These are phyloP conservation scores for Ceratocystis variospora DNA, from an alignment of 2,329 filamentous ascomycete species.

Conservation along the genomic window DNA sequence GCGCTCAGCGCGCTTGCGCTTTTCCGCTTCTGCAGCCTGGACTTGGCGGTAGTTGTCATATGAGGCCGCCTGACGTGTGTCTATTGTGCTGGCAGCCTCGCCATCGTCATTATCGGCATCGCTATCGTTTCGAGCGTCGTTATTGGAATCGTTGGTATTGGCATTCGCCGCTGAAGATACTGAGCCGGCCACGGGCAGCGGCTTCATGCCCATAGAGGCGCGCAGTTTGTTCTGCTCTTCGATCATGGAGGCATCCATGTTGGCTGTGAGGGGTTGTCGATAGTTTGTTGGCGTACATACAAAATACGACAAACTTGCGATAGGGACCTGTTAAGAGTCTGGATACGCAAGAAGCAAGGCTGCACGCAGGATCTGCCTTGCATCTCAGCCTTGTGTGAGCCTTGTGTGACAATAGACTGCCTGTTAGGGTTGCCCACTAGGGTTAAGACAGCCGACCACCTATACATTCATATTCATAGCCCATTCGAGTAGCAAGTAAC, in stretches of 20 bases:
- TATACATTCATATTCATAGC: no score
- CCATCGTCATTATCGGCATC: constrained; percentile 44
- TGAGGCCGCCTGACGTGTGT: constrained; percentile 59
- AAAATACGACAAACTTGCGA: constrained; percentile 4
- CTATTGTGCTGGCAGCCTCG: constrained; percentile 68
- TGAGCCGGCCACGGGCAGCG: constrained; percentile 67
- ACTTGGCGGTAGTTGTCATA: constrained; percentile 58
- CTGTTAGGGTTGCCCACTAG: neutral
- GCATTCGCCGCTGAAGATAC: constrained; percentile 26
- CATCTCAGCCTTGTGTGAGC: neutral
- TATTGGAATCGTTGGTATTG: constrained; percentile 15
- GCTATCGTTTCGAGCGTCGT: constrained; percentile 36
- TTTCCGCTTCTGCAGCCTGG: constrained; percentile 59
- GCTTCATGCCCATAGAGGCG: constrained; percentile 76
- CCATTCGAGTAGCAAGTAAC: no score
- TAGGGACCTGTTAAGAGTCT: neutral
- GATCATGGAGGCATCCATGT: constrained; percentile 58
- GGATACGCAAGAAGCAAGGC: neutral
- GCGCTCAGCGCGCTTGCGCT: constrained; percentile 64
- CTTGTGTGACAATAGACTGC: neutral
- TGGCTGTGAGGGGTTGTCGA: constrained; percentile 20
- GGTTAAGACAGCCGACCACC: neutral
- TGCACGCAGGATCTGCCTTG: neutral
- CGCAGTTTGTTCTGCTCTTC: constrained; percentile 92
- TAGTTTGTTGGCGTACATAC: neutral